Base-by-base conservation (phyloP, 768 basidiomycete species). In the Amanita exitialis region DNA sequence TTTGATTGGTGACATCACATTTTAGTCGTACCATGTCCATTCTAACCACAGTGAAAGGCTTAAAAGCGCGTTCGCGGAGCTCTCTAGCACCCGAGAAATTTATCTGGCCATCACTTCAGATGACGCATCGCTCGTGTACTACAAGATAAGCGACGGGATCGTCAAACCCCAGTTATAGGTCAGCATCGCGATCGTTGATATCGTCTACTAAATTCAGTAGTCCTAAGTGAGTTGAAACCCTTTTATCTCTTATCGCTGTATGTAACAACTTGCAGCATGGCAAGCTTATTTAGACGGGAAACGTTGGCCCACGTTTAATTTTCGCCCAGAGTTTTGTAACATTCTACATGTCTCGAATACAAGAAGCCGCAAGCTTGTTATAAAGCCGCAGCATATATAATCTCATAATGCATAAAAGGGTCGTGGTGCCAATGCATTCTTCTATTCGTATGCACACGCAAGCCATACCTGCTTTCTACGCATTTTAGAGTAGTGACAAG, bases 111-210 rank as follows among this genome's bases (percentile, higher is more conserved):
- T 90, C 51, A 81, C 80, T 39, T 76, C 82, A 0, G 79, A 85
- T 46, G 88, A 90, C 58, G 81, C 88, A 9, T 89, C 88, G 7
- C 82, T 85, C 42, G 88, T 90, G 47, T 90, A 90, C 64, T 90
- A 90, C 66, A 87, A 86, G 59, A 72, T 90, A 53, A 83, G 82
- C 60, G 72, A 75, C 45, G 88, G 86, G 50, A 84, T 90, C 28
- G 79, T 82, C 54, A 90, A 90, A 58, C 87, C 85, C 21, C 70
- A 76, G 9, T 66, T 85, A 41, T 86, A 57, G 66, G 2, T 34
- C 2, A 18, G 6, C 5, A n/a, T 25, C 6, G 15, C 23, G 10
- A 9, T 35, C 12, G 12, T n/a, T n/a, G 34, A 35, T 36, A 16
- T 15, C 4, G 15, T 38, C 5, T 38, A 6, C 13, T 15, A 0